Base-by-base conservation (phyloP, 176 grass and related monocot genomes). In the Lolium perenne region DNA sequence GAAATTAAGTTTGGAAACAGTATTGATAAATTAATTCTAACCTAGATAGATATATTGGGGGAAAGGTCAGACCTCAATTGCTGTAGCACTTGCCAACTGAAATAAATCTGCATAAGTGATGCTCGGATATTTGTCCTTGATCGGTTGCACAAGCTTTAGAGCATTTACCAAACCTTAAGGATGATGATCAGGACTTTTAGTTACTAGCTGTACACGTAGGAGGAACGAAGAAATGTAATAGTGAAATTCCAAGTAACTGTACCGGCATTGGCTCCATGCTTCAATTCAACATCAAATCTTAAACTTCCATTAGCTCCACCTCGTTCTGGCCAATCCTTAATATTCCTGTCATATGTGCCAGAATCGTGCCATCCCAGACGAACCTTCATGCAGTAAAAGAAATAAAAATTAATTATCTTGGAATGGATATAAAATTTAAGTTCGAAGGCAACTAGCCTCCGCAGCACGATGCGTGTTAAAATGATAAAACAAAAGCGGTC, bases 181-280 rank as follows among this genome's bases (percentile, higher is more conserved):
- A 78, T 81, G 10, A 1, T 51, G 67, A 25, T 59, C 20, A 73
- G 22, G 40, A 46, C 7, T 29, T 84, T 53, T 45, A 91, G 77
- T 80, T 75, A 59, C 21, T 40, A 32, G 64, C 2, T 18, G 15
- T 46, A 63, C 61, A 81, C 16, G 20, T 61, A 38, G 47, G 58
- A 85, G 21, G 78, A 87, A 81, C 66, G 80, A 77, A 76, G 7
- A 26, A 15, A 87, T 49, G 11, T 45, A 63, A 85, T 38, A 15
- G 32, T 82, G 35, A 85, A 80, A 60, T 85, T 21, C n/a, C 20
- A 38, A 53, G 70, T 75, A 91, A 41, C 0, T n/a, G 15, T 88
- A 99, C 97, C 97, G 2, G 97, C 97, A 96, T 99, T 99, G 80
- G 97, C 97, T 86, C 90, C 94, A 90, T 97, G 97, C 78, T 93